A percentile compares a stretch with the other conserved stretches of the same genome.
phyloP scores from a whole-genome alignment of 306 rosid genomes.

The Ormosia semicastrata region DNA sequence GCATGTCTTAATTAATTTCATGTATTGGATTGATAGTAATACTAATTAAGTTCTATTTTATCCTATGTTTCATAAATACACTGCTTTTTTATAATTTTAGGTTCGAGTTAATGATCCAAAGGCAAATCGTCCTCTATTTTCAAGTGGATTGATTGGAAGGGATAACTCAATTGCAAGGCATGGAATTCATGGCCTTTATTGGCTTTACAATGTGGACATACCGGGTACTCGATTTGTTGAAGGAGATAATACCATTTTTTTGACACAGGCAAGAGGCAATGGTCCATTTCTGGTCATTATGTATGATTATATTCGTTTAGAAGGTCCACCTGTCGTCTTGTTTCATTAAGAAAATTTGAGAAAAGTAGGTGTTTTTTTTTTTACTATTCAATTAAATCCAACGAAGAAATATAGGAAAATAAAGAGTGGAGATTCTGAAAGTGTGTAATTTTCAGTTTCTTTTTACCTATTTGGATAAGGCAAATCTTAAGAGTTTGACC shows the following conservation, averaged over 20 bases:
- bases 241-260: constrained; percentile 73
- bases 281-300: constrained; percentile 77
- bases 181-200: constrained; percentile 86
- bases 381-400: background rate
- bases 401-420: background rate
- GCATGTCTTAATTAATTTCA: background rate
- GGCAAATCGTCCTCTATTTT: constrained; percentile 56
- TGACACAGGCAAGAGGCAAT: constrained; percentile 67
- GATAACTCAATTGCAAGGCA: constrained; percentile 95
- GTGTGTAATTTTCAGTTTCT: background rate
- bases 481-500: background rate
- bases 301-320: constrained; percentile 90
- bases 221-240: constrained; percentile 40
- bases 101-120: constrained; percentile 77
- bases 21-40: background rate
- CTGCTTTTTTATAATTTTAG: constrained; percentile 33
- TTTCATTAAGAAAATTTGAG: background rate
- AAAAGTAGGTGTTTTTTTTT: background rate
- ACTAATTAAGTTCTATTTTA: background rate
- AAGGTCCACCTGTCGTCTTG: constrained; percentile 48
- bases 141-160: constrained; percentile 83
- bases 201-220: constrained; percentile 64
- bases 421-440: background rate
- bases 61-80: background rate
- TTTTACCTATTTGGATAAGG: background rate